Percentiles rank a stretch among this genome's conserved stretches.
These are phyloP conservation scores for Claviceps sp. DNA, from an alignment of 2,329 filamentous ascomycete species.

Conservation along the genomic window DNA sequence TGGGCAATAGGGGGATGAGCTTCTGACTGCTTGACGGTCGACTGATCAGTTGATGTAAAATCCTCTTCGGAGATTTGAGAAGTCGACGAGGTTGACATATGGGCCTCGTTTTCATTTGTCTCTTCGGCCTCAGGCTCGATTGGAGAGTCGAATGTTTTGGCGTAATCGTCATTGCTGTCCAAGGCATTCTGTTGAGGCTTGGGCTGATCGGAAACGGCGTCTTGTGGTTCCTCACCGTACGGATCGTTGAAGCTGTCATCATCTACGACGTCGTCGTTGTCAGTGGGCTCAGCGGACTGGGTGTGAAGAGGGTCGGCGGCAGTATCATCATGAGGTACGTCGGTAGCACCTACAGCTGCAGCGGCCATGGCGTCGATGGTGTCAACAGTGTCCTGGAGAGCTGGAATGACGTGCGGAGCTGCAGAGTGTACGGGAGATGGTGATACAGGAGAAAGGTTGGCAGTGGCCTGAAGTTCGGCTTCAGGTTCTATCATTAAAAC, in stretches of 20 bases:
- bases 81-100: conserved; percentile 29
- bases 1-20: conserved; percentile 17
- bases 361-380: conserved; percentile 33
- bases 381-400: conserved; percentile 39
- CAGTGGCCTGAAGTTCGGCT: conserved; percentile 36
- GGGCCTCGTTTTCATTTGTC: conserved; percentile 21
- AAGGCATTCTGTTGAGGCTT: conserved; percentile 17
- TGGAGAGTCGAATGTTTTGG: conserved; percentile 37
- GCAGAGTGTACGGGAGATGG: conserved; percentile 34
- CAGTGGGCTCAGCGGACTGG: conserved; percentile 19
- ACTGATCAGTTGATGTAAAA: conserved; percentile 26
- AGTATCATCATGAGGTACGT: conserved; percentile 14
- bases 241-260: conserved; percentile 35
- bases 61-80: conserved; percentile 28
- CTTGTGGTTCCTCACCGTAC: conserved; percentile 28
- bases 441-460: conserved; percentile 38
- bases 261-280: conserved; percentile 25
- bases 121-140: conserved; percentile 23
- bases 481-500: conserved; percentile 32
- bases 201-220: conserved; percentile 6
- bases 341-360: conserved; percentile 16
- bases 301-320: conserved; percentile 19
- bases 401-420: conserved; percentile 32
- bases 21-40: conserved; percentile 18
- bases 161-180: conserved; percentile 34